Conservation (phyloP, 177 flowering plant genomes). For the Vitis hybrid region DNA sequence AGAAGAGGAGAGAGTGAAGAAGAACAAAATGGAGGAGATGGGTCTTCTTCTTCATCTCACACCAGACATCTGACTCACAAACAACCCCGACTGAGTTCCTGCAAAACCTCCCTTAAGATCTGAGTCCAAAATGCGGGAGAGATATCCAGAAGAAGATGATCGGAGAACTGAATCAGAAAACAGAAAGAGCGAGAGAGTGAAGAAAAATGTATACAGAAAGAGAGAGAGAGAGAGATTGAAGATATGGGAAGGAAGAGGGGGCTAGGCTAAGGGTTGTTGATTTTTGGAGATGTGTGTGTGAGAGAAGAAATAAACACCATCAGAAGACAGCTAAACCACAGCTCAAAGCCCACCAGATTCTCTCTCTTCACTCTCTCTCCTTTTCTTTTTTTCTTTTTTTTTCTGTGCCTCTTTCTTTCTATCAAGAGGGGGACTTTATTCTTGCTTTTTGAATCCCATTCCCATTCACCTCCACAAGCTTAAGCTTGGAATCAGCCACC, state of each 20-base stretch:
- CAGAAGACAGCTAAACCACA: constrained; percentile 80
- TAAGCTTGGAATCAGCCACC: constrained; percentile 8
- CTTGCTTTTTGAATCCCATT: constrained; percentile 18
- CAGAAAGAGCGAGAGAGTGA: background rate
- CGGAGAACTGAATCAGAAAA: background rate
- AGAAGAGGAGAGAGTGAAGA: constrained; percentile 15
- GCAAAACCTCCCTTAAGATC: constrained; percentile 6
- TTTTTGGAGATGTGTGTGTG: constrained; percentile 25
- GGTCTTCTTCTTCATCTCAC: constrained; percentile 57
- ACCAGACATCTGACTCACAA: constrained; percentile 43
- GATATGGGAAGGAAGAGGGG: background rate
- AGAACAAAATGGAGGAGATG: constrained; percentile 6
- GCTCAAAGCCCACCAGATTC: constrained; percentile 71
- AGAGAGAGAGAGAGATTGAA: constrained; percentile 9
- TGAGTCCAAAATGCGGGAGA: constrained; percentile 4
- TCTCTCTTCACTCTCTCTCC: constrained; percentile 18
- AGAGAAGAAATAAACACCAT: constrained; percentile 16
- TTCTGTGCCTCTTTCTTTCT: constrained; percentile 8
- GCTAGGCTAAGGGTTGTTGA: constrained; percentile 20
- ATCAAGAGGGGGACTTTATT: constrained; percentile 10
- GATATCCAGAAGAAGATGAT: background rate
- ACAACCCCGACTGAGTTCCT: constrained; percentile 13
- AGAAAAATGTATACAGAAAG: constrained; percentile 8
- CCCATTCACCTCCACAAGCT: constrained; percentile 10
- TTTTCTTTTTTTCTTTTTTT: background rate